Percentiles rank a stretch among this genome's conserved stretches.
Evolutionary conservation across 805 yeast species (phyloP).

Genomic region (Saccharomycopsis lassenensis): DNA sequence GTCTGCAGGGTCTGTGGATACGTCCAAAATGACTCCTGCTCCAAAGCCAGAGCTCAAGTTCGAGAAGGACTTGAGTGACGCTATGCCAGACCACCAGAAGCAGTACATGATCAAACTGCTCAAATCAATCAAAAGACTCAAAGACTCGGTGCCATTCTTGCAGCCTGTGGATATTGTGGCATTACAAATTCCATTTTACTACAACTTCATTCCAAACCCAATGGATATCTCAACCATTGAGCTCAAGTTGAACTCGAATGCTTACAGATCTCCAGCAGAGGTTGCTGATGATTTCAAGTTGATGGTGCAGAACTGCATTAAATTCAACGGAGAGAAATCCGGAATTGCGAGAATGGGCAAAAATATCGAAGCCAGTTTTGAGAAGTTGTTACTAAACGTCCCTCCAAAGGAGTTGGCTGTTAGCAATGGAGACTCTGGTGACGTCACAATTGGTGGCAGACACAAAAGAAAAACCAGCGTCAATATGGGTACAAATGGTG

Average conservation of each 20-base stretch:
- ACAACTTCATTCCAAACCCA: conserved; percentile 71
- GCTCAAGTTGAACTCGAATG: conserved; percentile 55
- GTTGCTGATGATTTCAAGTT: conserved; percentile 70
- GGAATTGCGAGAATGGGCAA: conserved; percentile 86
- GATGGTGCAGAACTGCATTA: conserved; percentile 73
- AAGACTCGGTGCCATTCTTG: conserved; percentile 85
- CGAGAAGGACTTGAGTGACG: conserved; percentile 52
- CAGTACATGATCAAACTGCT: conserved; percentile 69
- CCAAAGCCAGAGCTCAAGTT: conserved; percentile 76
- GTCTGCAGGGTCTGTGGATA: conserved; percentile 6
- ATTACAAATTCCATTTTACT: conserved; percentile 83
- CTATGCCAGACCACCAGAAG: conserved; percentile 75
- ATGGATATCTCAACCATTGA: conserved; percentile 94
- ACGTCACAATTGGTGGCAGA: too few relatives aligned
- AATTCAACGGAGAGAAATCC: conserved; percentile 77
- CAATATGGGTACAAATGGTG: conserved; percentile 32
- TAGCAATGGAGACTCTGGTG: conserved; percentile 14
- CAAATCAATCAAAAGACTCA: conserved; percentile 78
- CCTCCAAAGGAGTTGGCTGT: conserved; percentile 45
- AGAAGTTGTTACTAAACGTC: conserved; percentile 84
- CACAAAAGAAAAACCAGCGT: conserved; percentile 13
- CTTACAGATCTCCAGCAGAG: conserved; percentile 60
- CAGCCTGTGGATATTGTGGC: conserved; percentile 85
- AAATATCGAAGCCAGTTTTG: conserved; percentile 83
- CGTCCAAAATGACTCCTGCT: conserved; percentile 39